These are phyloP conservation scores for Saturnispora saitoi DNA, from an alignment of 805 yeast species.

Conservation along the genomic window DNA sequence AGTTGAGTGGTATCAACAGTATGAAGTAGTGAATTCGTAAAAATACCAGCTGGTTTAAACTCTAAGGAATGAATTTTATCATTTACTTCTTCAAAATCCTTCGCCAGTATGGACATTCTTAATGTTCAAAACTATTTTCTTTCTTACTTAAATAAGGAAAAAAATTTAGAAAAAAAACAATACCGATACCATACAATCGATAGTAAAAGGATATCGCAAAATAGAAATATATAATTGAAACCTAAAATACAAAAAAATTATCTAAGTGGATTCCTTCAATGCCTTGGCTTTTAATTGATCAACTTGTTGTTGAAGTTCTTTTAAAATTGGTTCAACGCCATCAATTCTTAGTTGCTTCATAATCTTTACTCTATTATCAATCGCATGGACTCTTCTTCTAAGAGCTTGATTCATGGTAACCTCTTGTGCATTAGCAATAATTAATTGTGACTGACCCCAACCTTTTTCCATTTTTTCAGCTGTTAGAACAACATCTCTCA, in stretches of 20 bases:
- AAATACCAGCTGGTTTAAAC: slow-evolving; percentile 9
- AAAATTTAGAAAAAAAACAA: neutral
- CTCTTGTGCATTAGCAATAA: slow-evolving; percentile 77
- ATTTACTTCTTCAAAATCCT: neutral
- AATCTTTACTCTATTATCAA: slow-evolving; percentile 35
- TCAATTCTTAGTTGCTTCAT: slow-evolving; percentile 27
- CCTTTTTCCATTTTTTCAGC: slow-evolving; percentile 67
- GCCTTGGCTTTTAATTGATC: slow-evolving; percentile 9
- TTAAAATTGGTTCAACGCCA: slow-evolving; percentile 19
- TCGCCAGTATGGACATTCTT: neutral
- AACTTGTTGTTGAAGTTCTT: slow-evolving; percentile 12
- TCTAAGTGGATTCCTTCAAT: neutral
- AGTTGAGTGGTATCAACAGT: slow-evolving; percentile 13
- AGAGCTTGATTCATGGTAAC: slow-evolving; percentile 88
- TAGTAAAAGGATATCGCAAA: neutral
- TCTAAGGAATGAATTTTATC: neutral
- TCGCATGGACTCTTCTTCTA: slow-evolving; percentile 55
- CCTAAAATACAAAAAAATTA: neutral
- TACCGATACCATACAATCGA: neutral
- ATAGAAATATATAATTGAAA: neutral
- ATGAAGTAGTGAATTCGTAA: slow-evolving; percentile 13
- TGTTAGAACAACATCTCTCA: slow-evolving; percentile 66
- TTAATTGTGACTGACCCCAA: slow-evolving; percentile 54
- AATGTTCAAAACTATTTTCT: neutral
- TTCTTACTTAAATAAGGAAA: too few relatives aligned